phyloP scores from a whole-genome alignment of 1,284 basidiomycete species.

The Paramarasmius palmivorus region DNA sequence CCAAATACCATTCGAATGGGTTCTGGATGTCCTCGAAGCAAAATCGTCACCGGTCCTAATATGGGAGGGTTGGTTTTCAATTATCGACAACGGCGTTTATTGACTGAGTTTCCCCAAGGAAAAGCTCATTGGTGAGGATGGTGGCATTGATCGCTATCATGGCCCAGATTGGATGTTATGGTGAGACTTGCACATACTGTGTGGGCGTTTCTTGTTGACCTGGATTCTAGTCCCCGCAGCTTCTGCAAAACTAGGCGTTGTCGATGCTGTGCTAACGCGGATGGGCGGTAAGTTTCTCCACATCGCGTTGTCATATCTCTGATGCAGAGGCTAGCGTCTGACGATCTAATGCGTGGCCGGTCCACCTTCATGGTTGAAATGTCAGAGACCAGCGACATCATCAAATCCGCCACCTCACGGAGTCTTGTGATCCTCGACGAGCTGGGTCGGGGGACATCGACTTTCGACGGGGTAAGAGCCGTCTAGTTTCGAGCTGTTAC shows the following conservation, averaged over 20 bases:
- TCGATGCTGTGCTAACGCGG: slow-evolving; percentile 85
- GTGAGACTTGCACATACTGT: no score
- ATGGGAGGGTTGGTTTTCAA: slow-evolving; percentile 60
- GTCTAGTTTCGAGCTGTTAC: neutral
- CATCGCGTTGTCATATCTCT: slow-evolving; percentile 7
- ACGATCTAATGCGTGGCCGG: slow-evolving; percentile 81
- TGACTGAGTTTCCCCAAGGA: slow-evolving; percentile 36
- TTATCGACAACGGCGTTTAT: neutral
- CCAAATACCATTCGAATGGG: slow-evolving; percentile 70
- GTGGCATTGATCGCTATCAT: slow-evolving; percentile 73
- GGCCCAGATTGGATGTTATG: slow-evolving; percentile 72
- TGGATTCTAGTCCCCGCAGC: slow-evolving; percentile 57
- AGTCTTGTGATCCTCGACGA: slow-evolving; percentile 89
- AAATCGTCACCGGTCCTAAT: slow-evolving; percentile 83
- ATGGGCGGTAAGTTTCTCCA: slow-evolving; percentile 67
- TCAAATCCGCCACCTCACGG: slow-evolving; percentile 68
- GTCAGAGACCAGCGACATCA: slow-evolving; percentile 89
- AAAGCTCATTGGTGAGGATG: slow-evolving; percentile 78
- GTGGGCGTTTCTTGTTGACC: neutral
- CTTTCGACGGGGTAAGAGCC: slow-evolving; percentile 74
- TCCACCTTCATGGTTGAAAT: slow-evolving; percentile 98
- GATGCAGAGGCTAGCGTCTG: slow-evolving; percentile 58
- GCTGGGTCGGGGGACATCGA: slow-evolving; percentile 82
- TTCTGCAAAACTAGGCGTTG: slow-evolving; percentile 69
- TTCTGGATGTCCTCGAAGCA: slow-evolving; percentile 49